A percentile compares a stretch with the other conserved stretches of the same genome.
phyloP scores from a whole-genome alignment of 2,329 filamentous ascomycete genomes.

The Alternaria viburni region DNA sequence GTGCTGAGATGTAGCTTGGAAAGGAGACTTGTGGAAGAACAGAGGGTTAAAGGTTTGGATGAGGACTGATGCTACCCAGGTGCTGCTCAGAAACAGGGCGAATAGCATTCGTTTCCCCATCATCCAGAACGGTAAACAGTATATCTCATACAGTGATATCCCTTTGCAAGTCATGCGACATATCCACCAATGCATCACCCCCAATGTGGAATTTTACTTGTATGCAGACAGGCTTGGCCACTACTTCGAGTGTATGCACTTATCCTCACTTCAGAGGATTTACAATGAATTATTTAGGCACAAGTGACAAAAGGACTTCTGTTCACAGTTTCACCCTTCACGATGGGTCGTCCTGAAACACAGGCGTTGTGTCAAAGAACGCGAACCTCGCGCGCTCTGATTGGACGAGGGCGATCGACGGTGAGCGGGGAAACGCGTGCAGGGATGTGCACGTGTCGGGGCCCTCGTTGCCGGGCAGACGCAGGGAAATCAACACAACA shows the following conservation, averaged over 20 bases:
- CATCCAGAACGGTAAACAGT: not conserved
- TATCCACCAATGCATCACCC: not conserved
- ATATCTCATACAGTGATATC: too few relatives aligned
- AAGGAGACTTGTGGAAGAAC: slow-evolving; percentile 45
- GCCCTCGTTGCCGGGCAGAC: slow-evolving; percentile 21
- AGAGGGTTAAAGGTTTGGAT: slow-evolving; percentile 17
- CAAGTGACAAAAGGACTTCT: not conserved
- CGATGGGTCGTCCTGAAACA: not conserved
- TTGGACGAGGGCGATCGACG: slow-evolving; percentile 15
- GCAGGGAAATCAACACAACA: slow-evolving; percentile 30
- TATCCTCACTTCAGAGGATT: too few relatives aligned
- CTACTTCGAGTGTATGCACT: too few relatives aligned
- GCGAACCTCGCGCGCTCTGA: slow-evolving; percentile 20
- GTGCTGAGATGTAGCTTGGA: slow-evolving; percentile 54
- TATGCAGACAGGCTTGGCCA: not conserved
- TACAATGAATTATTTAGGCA: too few relatives aligned
- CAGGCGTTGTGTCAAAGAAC: slow-evolving; percentile 2
- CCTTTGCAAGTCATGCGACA: not conserved
- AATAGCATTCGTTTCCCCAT: not conserved
- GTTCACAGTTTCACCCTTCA: not conserved
- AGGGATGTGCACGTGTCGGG: slow-evolving; percentile 16
- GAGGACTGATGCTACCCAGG: slow-evolving; percentile 8
- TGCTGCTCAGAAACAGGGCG: not conserved
- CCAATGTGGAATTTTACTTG: not conserved
- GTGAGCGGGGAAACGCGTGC: slow-evolving; percentile 9